Evolutionary conservation across 202 grass and related monocot genomes (phyloP).

Genomic region (Eragrostis tef): DNA sequence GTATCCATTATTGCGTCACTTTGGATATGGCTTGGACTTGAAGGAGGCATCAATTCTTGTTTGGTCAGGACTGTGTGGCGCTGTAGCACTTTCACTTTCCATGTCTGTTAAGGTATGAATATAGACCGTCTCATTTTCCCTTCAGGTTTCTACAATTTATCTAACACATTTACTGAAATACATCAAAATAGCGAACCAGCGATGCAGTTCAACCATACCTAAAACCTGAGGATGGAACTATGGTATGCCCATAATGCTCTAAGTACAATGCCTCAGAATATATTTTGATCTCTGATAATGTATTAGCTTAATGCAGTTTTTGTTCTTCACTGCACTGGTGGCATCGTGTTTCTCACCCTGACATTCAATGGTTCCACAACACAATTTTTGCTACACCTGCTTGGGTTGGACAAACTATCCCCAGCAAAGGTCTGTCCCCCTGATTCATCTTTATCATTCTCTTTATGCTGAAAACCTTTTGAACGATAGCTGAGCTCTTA

Average conservation of each 20-base stretch:
- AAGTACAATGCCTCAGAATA: not conserved
- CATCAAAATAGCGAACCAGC: constrained; percentile 66
- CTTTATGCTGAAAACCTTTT: not conserved
- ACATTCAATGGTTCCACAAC: constrained; percentile 88
- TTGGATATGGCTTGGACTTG: constrained; percentile 80
- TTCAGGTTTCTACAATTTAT: not conserved
- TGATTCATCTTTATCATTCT: not conserved
- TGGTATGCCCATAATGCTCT: constrained; percentile 58
- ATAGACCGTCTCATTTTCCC: not conserved
- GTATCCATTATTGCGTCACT: constrained; percentile 74
- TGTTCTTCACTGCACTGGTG: constrained; percentile 99
- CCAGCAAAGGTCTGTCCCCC: constrained; percentile 66
- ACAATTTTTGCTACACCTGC: constrained; percentile 72
- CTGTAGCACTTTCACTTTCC: constrained; percentile 77
- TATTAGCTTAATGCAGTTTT: constrained; percentile 66
- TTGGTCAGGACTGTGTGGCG: constrained; percentile 83
- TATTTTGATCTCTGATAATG: constrained; percentile 25
- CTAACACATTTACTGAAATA: not conserved
- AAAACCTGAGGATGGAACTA: constrained; percentile 68
- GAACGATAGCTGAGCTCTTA: not conserved
- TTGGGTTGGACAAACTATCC: constrained; percentile 72
- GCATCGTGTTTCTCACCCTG: constrained; percentile 83
- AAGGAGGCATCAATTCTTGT: constrained; percentile 83
- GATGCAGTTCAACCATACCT: constrained; percentile 62
- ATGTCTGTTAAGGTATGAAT: constrained; percentile 72